Base-by-base conservation (phyloP, 352 stramenopile genomes). In the Phytopythium delawarense region DNA sequence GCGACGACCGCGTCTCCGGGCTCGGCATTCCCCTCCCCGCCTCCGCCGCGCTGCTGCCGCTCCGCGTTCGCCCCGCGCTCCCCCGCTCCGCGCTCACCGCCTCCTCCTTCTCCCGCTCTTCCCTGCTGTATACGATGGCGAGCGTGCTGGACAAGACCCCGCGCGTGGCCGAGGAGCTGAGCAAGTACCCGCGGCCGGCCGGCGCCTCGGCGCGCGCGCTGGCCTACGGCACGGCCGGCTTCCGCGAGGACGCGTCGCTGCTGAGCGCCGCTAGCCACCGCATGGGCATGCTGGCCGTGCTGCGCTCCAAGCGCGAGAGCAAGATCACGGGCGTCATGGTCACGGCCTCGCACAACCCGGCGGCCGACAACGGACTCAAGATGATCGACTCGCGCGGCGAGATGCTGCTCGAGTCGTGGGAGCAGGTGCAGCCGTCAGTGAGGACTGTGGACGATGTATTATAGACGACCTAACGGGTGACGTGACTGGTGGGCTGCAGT, bases 211-310 rank as follows among this genome's bases (percentile, higher is more conserved):
- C 57, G 35, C 70, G 72, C 16, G 74, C 87, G 59, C 70, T 94
- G 59, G 62, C 64, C 18, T 99, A 99, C 73, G 96, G 96, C 54
- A 99, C 96, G 20, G 92, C 96, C 2, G 97, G 97, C 32, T 99
- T 99, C 79, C 86, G 97, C 51, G 94, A 96, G 58, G 80, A 97
- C 35, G 93, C 92, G 42, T 72, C 72, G 51, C 71, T 98, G 51
- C 76, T 99, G 55, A 71, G 85, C 37, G 87, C 87, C 44, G 91
- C 96, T 57, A 97, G 98, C 71, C 79, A 98, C 65, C 89, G 96
- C 55, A 92, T 99, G 74, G 97, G 94, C 34, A 92, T 94, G 76
- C 64, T 94, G 57, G 81, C 86, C 32, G 80, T 92, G 37, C 62
- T 94, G 68, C 82, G 82, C 64, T 92, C 84, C 64, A 91, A 89